Base-by-base conservation (phyloP, 352 stramenopile genomes). In the Hyaloperonospora arabidopsidis region DNA sequence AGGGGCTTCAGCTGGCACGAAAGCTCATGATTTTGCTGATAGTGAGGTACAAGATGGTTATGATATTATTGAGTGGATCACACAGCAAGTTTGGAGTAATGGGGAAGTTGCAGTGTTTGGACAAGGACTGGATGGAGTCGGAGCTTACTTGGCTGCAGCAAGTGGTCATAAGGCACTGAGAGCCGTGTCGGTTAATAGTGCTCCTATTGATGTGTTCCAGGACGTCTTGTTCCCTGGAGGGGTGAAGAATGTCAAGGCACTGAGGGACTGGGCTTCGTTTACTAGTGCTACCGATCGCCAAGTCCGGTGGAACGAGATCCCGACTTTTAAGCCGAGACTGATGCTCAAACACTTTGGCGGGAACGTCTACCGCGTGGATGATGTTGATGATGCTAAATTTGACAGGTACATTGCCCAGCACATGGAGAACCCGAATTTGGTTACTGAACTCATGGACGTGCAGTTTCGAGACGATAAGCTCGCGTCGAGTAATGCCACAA, bases 301-400 rank as follows among this genome's bases (percentile, higher is more conserved):
- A 60, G 76, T 81, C 43, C 79, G 79, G 18, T 92, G 82, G 82
- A 63, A 74, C 52, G 54, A 67, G 11, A 88, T 92, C 59, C 82
- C 82, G 12, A 74, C 74, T 28, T 68, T 92, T 44, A 88, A 89
- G 64, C 66, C 79, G 36, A 74, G 82, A 13, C 63, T 89, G 14
- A 92, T 92, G 82, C 84, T 92, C 64, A 88, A 87, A 45, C 68
- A 87, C 60, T 92, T 92, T 63, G 82, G 82, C 46, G 82, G 82
- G 19, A 79, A 84, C 55, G 73, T 92, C n/a, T 87, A 87, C 65
- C 68, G 67, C n/a, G 82, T 92, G 51, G 72, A 92, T 52, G 68
- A 84, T 34, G n/a, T n/a, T n/a, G 70, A 87, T 59, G 62, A 72
- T 11, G 68, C 71, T 6, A 84, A 87, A 59, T 72, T 89, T 50